Conservation (phyloP, 441 rosid species). For the Pelargonium australe region DNA sequence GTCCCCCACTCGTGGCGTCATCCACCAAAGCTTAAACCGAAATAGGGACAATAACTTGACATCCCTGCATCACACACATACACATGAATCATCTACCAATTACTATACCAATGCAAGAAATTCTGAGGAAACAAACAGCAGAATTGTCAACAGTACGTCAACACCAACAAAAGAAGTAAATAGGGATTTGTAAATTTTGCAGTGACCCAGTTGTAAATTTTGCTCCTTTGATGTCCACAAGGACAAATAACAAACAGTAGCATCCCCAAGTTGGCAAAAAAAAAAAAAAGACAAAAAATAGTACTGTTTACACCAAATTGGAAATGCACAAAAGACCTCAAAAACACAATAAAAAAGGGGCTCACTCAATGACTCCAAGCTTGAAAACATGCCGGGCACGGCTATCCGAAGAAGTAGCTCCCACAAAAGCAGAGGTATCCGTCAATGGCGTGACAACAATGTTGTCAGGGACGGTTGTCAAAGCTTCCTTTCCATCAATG, state of each 20-base stretch:
- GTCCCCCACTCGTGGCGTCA: constrained; percentile 35
- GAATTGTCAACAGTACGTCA: background rate
- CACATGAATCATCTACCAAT: background rate
- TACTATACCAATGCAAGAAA: background rate
- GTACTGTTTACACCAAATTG: background rate
- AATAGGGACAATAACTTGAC: constrained; percentile 30
- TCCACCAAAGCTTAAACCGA: constrained; percentile 38
- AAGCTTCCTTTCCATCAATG: constrained; percentile 26
- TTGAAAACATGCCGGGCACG: constrained; percentile 35
- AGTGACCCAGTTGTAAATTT: background rate
- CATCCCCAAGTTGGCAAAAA: background rate
- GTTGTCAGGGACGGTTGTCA: constrained; percentile 38
- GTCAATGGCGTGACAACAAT: constrained; percentile 33
- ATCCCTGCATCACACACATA: constrained; percentile 23
- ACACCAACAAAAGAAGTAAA: background rate
- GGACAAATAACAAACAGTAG: background rate
- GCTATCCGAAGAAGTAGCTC: constrained; percentile 28
- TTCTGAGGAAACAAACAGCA: background rate
- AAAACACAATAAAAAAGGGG: background rate
- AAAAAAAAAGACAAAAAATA: background rate
- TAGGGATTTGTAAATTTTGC: background rate
- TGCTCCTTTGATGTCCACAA: background rate
- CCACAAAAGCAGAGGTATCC: constrained; percentile 32
- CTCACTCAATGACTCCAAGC: constrained; percentile 37
- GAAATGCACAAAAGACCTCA: background rate